Base-by-base conservation (phyloP, 2,329 filamentous ascomycete genomes). In the Pyrenochaeta sp. region DNA sequence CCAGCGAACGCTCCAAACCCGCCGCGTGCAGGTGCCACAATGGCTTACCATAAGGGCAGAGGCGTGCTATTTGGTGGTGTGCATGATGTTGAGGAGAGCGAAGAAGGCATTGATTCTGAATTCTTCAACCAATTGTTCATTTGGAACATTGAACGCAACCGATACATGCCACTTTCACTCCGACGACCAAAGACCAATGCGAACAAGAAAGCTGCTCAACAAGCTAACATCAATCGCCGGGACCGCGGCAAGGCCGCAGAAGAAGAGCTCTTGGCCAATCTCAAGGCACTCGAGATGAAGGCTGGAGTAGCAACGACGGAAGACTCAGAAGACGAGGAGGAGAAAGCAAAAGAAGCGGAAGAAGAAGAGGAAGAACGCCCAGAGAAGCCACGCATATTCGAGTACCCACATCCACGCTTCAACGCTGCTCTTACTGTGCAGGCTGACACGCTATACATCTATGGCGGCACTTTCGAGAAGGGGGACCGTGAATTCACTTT, bases 51-150 rank as follows among this genome's bases (percentile, higher is more conserved):
- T 80, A 95, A 94, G 78, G 93, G 94, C 0, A 88, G 95, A 59
- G 95, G 95, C 0, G 94, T 99, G 56, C 80, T 92, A 70, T 98
- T 98, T 74, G 95, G 95, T 44, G 95, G 95, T 51, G 95, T 99
- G 3, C 92, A 97, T 70, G 93, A 97, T 67, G 90, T 96, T 0
- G 92, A 96, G 76, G 86, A 93, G 74, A 94, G 87, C 64, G 93
- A 97, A 74, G 95, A 99, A 76, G 93, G 91, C 3, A 96, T 99
- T 66, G 94, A 99, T 53, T 96, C 92, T 73, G 93, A 97, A 76
- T 99, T 99, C 79, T 99, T 98, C 81, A 94, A 97, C 69, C 86
- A 89, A 54, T 80, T 98, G 25, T 96, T 91, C 71, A 91, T 93
- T 5, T 98, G 93, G 92, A 97, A 96, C 72, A 88, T 97, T 62